A percentile compares a stretch with the other conserved stretches of the same genome.
phyloP scores from a whole-genome alignment of 129 eudicot genomes.

The Glebionis coronaria region DNA sequence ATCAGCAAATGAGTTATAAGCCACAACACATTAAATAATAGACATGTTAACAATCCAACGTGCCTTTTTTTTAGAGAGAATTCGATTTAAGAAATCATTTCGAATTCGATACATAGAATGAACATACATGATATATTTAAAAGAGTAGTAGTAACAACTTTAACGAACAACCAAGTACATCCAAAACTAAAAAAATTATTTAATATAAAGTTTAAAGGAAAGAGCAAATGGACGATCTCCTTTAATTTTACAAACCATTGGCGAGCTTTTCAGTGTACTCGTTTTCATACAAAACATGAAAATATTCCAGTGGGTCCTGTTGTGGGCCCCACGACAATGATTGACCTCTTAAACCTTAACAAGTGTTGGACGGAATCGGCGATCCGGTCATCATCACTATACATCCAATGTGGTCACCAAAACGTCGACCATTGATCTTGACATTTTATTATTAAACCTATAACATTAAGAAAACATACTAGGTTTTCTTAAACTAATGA shows the following conservation, averaged over 20 bases:
- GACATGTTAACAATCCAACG: too few relatives aligned
- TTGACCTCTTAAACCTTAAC: constrained; percentile 24
- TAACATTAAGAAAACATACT: neutral
- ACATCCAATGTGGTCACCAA: constrained; percentile 21
- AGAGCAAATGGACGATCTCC: constrained; percentile 1
- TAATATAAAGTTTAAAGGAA: neutral
- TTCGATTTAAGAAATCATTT: too few relatives aligned
- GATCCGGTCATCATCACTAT: constrained; percentile 17
- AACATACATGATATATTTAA: too few relatives aligned
- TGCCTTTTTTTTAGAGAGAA: too few relatives aligned
- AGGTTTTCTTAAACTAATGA: too few relatives aligned
- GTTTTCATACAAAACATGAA: constrained; percentile 25
- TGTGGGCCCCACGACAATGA: constrained; percentile 4
- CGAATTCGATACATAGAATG: too few relatives aligned
- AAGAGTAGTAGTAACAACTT: too few relatives aligned
- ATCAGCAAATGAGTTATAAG: too few relatives aligned
- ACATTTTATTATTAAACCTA: neutral
- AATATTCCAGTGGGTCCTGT: constrained; percentile 20
- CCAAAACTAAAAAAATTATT: too few relatives aligned
- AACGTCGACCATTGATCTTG: constrained; percentile 18
- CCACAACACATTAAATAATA: too few relatives aligned
- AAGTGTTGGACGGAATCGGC: constrained; percentile 32
- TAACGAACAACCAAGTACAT: too few relatives aligned
- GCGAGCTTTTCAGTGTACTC: constrained; percentile 28
- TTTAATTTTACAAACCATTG: constrained; percentile 29